Percentiles rank a stretch among this genome's conserved stretches.
Conservation (phyloP, 1,139 yeast species). For the Lodderomyces jiufengensis region DNA sequence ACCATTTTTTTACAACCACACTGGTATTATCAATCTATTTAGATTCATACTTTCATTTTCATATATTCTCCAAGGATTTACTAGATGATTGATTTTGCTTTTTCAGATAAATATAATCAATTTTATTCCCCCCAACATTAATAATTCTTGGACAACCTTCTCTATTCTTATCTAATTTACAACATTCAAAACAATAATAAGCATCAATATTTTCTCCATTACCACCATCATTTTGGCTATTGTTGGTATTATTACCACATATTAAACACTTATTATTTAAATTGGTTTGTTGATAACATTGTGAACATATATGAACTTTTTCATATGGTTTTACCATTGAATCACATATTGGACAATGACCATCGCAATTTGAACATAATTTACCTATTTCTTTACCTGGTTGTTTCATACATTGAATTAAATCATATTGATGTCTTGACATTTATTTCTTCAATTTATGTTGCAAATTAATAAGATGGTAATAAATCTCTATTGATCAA, state of each 20-base stretch:
- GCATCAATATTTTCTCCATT: conserved; percentile 51
- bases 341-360: conserved; percentile 88
- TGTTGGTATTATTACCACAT: conserved; percentile 48
- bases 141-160: conserved; percentile 91
- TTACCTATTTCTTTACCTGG: conserved; percentile 73
- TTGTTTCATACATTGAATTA: conserved; percentile 80
- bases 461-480: conserved; percentile 44
- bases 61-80: conserved; percentile 5
- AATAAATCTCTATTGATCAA: no score
- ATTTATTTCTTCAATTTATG: conserved; percentile 45
- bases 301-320: conserved; percentile 77
- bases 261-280: conserved; percentile 63
- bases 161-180: conserved; percentile 70
- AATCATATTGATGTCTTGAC: conserved; percentile 91
- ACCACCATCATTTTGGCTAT: conserved; percentile 32
- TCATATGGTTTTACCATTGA: conserved; percentile 75
- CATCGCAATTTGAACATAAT: conserved; percentile 85
- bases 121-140: conserved; percentile 72
- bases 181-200: conserved; percentile 85
- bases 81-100: conserved; percentile 8
- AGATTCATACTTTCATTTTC: not conserved
- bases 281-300: conserved; percentile 73
- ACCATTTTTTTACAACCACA: no score
- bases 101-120: conserved; percentile 66
- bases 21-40: no score